Percentiles rank a stretch among this genome's conserved stretches.
Evolutionary conservation across 805 yeast species (phyloP).

Genomic region (Cyberlindnera maritima): DNA sequence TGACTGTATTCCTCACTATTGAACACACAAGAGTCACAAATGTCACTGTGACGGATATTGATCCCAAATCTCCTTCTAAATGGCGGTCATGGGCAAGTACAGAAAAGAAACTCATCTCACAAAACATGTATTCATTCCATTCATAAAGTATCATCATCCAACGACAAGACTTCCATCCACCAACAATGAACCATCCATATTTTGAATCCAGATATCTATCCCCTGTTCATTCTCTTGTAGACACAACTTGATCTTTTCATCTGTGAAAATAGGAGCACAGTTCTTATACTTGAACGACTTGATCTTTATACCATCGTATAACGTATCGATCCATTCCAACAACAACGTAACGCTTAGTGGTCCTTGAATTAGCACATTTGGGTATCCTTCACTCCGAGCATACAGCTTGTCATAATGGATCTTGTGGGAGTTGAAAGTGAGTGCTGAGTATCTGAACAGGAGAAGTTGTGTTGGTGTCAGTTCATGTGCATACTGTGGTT

Average conservation of each 20-base stretch:
- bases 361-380: constrained; percentile 70
- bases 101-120: constrained; percentile 29
- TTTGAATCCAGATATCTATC: constrained; percentile 23
- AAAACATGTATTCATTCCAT: neutral
- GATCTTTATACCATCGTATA: constrained; percentile 21
- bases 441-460: constrained; percentile 63
- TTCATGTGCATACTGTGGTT: constrained; percentile 27
- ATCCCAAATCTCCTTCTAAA: constrained; percentile 46
- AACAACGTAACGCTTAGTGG: constrained; percentile 68
- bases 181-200: constrained; percentile 10
- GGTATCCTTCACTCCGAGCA: constrained; percentile 57
- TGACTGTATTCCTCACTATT: constrained; percentile 34
- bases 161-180: constrained; percentile 9
- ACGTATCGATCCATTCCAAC: constrained; percentile 46
- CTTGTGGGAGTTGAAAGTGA: constrained; percentile 80
- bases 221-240: constrained; percentile 8
- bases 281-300: constrained; percentile 41
- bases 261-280: constrained; percentile 40
- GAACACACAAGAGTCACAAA: neutral
- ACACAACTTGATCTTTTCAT: constrained; percentile 28
- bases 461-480: constrained; percentile 41
- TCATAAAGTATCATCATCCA: neutral
- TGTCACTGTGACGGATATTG: constrained; percentile 45
- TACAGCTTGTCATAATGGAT: constrained; percentile 72
- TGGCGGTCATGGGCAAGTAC: constrained; percentile 47